Evolutionary conservation across 2,329 filamentous ascomycete species (phyloP), one percentile per base, ranked within the genome.

Genomic region (Colletotrichum sp.): DNA sequence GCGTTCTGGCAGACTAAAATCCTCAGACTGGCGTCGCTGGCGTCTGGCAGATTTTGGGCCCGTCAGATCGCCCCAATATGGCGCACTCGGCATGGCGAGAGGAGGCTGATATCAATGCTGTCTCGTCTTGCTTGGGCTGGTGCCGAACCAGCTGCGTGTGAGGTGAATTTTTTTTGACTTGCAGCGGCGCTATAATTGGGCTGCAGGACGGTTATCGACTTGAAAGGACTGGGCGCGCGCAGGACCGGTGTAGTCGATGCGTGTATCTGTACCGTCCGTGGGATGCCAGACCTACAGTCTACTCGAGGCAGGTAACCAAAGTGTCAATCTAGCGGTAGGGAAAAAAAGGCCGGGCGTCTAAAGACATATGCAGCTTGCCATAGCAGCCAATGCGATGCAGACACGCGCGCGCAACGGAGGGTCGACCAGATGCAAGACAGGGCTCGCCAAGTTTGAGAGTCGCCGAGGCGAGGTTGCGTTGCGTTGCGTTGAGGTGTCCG

Each of bases 21-120:
- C 76, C 64, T 75, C 70, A 27, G 71, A 72, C 61, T 76, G 75
- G 62, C 72, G 74, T 72, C 72, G 64, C 55, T 75, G 61, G 77
- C 61, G 66, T 78, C 78, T 70, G 67, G 75, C 68, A 9, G 61
- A 43, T 34, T 73, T 72, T 33, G 76, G 78, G 78, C 69, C 78
- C 21, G 76, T 72, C 72, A 90, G 83, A 77, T 88, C 81, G 78
- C 88, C 88, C 87, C 87, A 89, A 80, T 89, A 90, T n/a, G 86
- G 84, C 66, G 85, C 75, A 55, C 57, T 63, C 59, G 76, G 75
- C 76, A 76, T 76, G 72, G 69, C 33, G 43, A 71, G 73, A 74
- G 69, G 73, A 74, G 59, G 77, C 71, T 76, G 76, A 79, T 59
- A 51, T 21, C 43, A 51, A 51, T 51, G 43, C 43, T 51, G 43